Conservation (phyloP, 2,329 filamentous ascomycete genomes). For the Phoma herbarum region DNA sequence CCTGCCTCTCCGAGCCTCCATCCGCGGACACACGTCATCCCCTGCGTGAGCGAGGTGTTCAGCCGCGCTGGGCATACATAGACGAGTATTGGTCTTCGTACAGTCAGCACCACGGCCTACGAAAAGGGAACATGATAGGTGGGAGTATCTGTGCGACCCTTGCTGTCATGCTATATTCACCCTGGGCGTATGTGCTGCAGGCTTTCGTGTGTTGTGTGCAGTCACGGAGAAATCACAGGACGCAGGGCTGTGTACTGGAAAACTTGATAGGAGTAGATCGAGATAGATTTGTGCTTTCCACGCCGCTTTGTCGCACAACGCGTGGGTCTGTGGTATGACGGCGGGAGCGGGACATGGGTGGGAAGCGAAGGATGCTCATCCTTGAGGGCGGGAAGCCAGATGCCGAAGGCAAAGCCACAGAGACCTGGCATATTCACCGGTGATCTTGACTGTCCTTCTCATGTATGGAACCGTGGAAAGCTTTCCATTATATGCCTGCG, state of each 20-base stretch:
- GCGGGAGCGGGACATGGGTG: slow-evolving; percentile 13
- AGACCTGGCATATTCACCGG: too few relatives aligned
- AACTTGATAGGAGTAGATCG: not conserved
- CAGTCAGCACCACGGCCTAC: slow-evolving; percentile 8
- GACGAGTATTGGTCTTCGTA: slow-evolving; percentile 7
- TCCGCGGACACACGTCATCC: slow-evolving; percentile 4
- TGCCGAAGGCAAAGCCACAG: too few relatives aligned
- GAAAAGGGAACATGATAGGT: slow-evolving; percentile 1
- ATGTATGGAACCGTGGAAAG: too few relatives aligned
- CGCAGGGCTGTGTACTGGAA: not conserved
- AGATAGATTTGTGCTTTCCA: not conserved
- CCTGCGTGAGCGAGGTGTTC: not conserved
- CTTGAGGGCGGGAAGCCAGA: not conserved
- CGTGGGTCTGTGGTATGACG: slow-evolving; percentile 1
- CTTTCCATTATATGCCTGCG: too few relatives aligned
- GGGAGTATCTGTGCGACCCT: not conserved
- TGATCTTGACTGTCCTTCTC: too few relatives aligned
- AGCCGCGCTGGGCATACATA: slow-evolving; percentile 12
- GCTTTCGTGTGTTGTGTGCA: not conserved
- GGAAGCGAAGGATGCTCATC: slow-evolving; percentile 10
- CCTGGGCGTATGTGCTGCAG: not conserved
- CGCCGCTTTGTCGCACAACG: not conserved
- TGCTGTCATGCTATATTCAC: not conserved
- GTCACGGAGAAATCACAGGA: not conserved
- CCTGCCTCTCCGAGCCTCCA: slow-evolving; percentile 2